Percentiles rank a stretch among this genome's conserved stretches.
These are phyloP conservation scores for Trypanosoma melophagium DNA, from an alignment of 208 protist species.

Conservation along the genomic window DNA sequence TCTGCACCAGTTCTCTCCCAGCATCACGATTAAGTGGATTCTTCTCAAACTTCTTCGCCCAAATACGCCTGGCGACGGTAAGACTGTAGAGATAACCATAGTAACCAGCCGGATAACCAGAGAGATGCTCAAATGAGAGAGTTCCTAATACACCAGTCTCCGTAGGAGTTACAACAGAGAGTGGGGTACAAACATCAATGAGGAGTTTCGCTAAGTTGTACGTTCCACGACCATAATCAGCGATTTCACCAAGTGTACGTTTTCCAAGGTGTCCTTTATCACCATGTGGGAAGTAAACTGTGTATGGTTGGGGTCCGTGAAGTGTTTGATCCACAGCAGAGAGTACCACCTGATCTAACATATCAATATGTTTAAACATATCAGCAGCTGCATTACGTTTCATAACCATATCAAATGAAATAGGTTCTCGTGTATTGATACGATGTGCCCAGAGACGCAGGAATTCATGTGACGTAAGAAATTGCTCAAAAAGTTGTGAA, in stretches of 20 bases:
- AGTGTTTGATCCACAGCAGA: constrained; percentile 85
- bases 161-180: constrained; percentile 75
- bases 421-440: constrained; percentile 83
- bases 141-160: constrained; percentile 65
- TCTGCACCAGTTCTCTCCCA: constrained; percentile 73
- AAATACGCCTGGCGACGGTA: constrained; percentile 86
- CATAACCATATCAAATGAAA: constrained; percentile 89
- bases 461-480: constrained; percentile 89
- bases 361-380: constrained; percentile 89
- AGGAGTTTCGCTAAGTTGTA: constrained; percentile 85
- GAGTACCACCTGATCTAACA: constrained; percentile 86
- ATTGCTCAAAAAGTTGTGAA: constrained; percentile 94
- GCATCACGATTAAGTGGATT: constrained; percentile 88
- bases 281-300: constrained; percentile 84
- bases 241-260: constrained; percentile 72
- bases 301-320: constrained; percentile 87
- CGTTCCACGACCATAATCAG: constrained; percentile 69
- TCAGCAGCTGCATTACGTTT: constrained; percentile 77
- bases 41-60: constrained; percentile 85
- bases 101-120: constrained; percentile 89
- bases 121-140: constrained; percentile 90
- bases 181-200: constrained; percentile 73
- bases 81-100: constrained; percentile 93
- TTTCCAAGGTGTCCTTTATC: constrained; percentile 71
- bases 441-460: constrained; percentile 87